Percentiles rank a stretch among this genome's conserved stretches.
These are phyloP conservation scores for Collybia sp. DNA, from an alignment of 768 basidiomycete species.

Conservation along the genomic window DNA sequence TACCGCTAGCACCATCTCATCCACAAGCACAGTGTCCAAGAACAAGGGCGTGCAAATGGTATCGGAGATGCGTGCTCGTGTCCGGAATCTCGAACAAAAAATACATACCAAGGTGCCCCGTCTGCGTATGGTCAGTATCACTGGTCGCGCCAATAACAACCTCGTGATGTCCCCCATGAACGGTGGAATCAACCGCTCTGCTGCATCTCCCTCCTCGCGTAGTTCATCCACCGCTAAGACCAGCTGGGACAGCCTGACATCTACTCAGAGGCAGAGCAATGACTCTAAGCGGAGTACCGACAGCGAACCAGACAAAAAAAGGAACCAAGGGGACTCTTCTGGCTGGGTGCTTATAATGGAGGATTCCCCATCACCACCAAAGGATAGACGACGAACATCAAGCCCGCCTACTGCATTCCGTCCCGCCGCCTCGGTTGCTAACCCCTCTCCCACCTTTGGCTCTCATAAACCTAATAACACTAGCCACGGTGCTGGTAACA, in stretches of 20 bases:
- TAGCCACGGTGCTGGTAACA: constrained; percentile 36
- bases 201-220: constrained; percentile 32
- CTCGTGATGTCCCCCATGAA: constrained; percentile 24
- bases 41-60: constrained; percentile 91
- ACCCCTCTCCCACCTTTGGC: constrained; percentile 38
- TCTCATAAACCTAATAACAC: constrained; percentile 32
- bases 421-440: constrained; percentile 39
- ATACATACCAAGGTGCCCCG: constrained; percentile 85
- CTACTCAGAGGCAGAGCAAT: constrained; percentile 32
- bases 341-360: constrained; percentile 92
- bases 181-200: constrained; percentile 19
- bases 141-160: constrained; percentile 41
- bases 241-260: constrained; percentile 32
- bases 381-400: constrained; percentile 56
- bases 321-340: constrained; percentile 54
- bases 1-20: constrained; percentile 34
- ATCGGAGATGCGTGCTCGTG: constrained; percentile 84
- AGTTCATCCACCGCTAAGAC: constrained; percentile 37
- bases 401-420: constrained; percentile 60
- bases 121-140: constrained; percentile 75
- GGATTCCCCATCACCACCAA: constrained; percentile 70
- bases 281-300: constrained; percentile 45
- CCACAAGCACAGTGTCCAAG: constrained; percentile 50
- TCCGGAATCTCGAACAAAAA: constrained; percentile 78
- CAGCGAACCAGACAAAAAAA: constrained; percentile 41